phyloP scores from a whole-genome alignment of 2,329 filamentous ascomycete species.

The Trichophyton simii region DNA sequence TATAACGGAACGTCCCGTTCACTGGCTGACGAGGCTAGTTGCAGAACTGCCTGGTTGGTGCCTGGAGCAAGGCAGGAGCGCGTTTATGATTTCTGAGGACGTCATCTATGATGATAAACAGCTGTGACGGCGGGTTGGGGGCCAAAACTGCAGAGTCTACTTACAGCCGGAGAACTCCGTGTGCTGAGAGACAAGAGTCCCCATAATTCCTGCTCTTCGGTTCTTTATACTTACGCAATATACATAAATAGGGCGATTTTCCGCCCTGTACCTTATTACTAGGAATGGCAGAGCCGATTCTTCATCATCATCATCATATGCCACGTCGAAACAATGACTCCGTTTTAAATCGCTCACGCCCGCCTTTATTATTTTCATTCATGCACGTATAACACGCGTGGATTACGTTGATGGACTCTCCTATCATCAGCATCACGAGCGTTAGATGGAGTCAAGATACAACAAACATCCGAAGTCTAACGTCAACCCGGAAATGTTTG shows the following conservation, averaged over 20 bases:
- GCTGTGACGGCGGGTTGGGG: neutral
- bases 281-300: neutral
- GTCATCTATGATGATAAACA: neutral
- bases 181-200: too few species aligned
- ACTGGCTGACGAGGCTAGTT: neutral
- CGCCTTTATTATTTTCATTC: neutral
- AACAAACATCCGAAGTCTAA: neutral
- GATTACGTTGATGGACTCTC: neutral
- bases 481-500: neutral
- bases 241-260: too few species aligned
- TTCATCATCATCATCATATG: neutral
- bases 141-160: neutral
- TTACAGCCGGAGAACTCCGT: neutral
- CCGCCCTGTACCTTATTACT: too few species aligned
- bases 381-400: neutral
- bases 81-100: neutral
- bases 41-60: neutral
- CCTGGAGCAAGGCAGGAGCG: neutral
- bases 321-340: neutral
- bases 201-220: too few species aligned
- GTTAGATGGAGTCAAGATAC: neutral
- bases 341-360: neutral
- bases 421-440: neutral
- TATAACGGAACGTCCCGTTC: neutral
- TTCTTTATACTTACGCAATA: too few species aligned